phyloP scores from a whole-genome alignment of 139 green algal genomes.

The Tetraselmis striata region DNA sequence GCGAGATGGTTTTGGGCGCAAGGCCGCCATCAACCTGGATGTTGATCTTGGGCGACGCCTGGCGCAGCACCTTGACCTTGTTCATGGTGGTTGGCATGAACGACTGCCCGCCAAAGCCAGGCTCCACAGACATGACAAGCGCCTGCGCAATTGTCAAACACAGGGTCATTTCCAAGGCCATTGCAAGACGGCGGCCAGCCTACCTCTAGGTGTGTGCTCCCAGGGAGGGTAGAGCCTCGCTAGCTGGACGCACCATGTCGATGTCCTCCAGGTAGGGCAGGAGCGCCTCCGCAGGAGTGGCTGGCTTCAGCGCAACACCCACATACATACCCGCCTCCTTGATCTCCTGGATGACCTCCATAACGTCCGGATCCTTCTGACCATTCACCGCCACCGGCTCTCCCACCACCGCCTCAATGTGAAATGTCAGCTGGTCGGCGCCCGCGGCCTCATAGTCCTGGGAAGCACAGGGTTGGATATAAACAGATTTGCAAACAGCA shows the following conservation, averaged over 20 bases:
- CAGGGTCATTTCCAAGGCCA: no score
- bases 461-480: no score
- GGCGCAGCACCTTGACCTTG: conserved; percentile 57
- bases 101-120: conserved; percentile 85
- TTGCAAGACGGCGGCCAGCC: no score
- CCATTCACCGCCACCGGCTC: not conserved
- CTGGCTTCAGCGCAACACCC: conserved; percentile 68
- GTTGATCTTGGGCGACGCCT: conserved; percentile 44
- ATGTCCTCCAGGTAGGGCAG: conserved; percentile 34
- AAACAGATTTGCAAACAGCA: no score
- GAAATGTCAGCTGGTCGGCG: conserved; percentile 26
- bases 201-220: no score
- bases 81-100: conserved; percentile 57
- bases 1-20: conserved; percentile 46
- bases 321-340: conserved; percentile 61
- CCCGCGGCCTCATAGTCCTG: conserved; percentile 41
- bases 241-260: conserved; percentile 58
- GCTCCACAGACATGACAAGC: conserved; percentile 73
- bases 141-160: conserved; percentile 37
- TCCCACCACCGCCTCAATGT: conserved; percentile 19
- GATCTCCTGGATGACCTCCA: conserved; percentile 26
- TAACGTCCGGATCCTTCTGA: not conserved
- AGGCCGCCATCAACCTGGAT: conserved; percentile 86
- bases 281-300: conserved; percentile 53
- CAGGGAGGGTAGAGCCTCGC: no score